Evolutionary conservation across 352 stramenopile genomes (phyloP).

Genomic region (Globisporangium paddicum): DNA sequence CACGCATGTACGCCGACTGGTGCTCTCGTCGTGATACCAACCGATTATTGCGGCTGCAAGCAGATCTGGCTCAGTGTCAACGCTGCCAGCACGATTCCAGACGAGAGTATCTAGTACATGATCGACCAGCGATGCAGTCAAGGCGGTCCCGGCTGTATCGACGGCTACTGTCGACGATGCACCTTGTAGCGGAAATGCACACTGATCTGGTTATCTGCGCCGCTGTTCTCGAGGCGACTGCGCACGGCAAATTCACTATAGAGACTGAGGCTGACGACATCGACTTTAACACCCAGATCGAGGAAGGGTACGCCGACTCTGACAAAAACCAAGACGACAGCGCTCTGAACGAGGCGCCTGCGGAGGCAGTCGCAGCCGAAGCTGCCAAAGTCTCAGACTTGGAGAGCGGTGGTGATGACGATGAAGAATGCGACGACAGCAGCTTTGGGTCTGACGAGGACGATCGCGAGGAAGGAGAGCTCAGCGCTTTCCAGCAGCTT

Average conservation of each 20-base stretch:
- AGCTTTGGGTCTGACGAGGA: not conserved
- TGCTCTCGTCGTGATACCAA: not conserved
- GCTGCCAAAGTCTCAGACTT: not conserved
- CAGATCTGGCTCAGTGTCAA: not conserved
- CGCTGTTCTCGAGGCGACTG: not conserved
- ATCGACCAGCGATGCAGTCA: no score
- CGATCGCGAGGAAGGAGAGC: not conserved
- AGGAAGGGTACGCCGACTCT: no score
- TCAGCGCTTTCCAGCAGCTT: no score
- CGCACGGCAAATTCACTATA: not conserved
- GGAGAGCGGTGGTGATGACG: not conserved
- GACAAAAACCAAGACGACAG: no score
- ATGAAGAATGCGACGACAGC: not conserved
- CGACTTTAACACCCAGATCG: no score
- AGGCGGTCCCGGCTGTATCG: no score
- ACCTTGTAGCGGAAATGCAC: no score
- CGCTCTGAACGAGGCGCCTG: not conserved
- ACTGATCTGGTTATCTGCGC: no score
- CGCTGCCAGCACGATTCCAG: no score
- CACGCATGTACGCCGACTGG: not conserved
- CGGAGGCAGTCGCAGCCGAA: not conserved
- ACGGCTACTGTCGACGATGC: no score
- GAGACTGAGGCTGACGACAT: not conserved
- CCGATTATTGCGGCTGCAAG: no score
- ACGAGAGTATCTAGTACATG: no score